Conservation (phyloP, 305 asterid genomes). For the Caryopteris hybrid region DNA sequence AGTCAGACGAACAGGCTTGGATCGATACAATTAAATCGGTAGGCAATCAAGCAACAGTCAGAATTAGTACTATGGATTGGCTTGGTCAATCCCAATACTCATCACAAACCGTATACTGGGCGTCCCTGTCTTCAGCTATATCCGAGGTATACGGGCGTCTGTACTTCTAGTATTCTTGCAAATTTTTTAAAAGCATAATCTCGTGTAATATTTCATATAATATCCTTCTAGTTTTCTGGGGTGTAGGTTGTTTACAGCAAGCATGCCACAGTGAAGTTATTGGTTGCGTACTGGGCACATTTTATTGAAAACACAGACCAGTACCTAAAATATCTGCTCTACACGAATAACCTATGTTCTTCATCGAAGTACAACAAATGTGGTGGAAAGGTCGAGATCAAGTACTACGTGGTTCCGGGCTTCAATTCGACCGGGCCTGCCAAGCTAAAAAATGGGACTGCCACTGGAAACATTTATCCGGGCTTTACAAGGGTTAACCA, state of each 20-base stretch:
- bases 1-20: slow-evolving; percentile 90
- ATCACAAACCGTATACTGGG: slow-evolving; percentile 61
- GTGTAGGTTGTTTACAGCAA: slow-evolving; percentile 68
- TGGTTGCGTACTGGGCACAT: slow-evolving; percentile 82
- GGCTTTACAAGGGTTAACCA: slow-evolving; percentile 84
- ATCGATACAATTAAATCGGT: slow-evolving; percentile 81
- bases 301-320: slow-evolving; percentile 62
- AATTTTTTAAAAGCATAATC: neutral
- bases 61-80: slow-evolving; percentile 93
- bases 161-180: neutral
- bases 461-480: slow-evolving; percentile 61
- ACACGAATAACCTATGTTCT: slow-evolving; percentile 65
- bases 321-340: slow-evolving; percentile 71
- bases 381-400: slow-evolving; percentile 72
- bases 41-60: slow-evolving; percentile 47
- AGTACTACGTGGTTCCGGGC: slow-evolving; percentile 75
- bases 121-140: slow-evolving; percentile 75
- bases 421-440: slow-evolving; percentile 81
- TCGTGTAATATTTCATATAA: neutral
- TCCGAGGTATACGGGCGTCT: slow-evolving; percentile 51
- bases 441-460: slow-evolving; percentile 30
- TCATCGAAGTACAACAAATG: slow-evolving; percentile 68
- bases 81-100: slow-evolving; percentile 86
- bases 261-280: slow-evolving; percentile 60
- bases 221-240: neutral